Base-by-base conservation (phyloP, 495 filamentous ascomycete species). In the Aspergillus indologenus region DNA sequence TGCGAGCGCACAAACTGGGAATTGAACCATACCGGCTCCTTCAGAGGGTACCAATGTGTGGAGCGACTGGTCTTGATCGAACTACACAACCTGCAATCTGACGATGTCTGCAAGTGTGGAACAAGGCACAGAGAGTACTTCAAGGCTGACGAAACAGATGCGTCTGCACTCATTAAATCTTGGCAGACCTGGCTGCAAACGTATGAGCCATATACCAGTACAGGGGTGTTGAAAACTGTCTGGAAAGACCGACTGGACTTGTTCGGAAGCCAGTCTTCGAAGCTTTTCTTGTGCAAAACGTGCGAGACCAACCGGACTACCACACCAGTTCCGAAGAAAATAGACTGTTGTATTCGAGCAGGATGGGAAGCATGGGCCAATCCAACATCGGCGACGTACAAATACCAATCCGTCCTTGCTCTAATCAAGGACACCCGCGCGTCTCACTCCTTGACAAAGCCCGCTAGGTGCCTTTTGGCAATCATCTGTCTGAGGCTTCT, bases 111-210 rank as follows among this genome's bases (percentile, higher is more conserved):
- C 46, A 23, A 24, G 6, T 64, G 61, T 29, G 44, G 7, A 5
- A 58, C 46, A 12, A 40, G 54, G 43, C 47, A 57, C n/a, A 46
- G 17, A 22, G 54, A 61, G 45, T 64, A 64, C 21, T 64, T 64
- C 45, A 52, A 34, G 21, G 58, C 54, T 5, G 52, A 54, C 14
- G 23, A 54, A 5, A 26, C 45, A 18, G 54, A 34, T 43, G 61
- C 51, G 7, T 43, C 50, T 1, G 58, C 58, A 17, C 44, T 60
- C 5, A 21, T 64, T n/a, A 45, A 54, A 8, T 60, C 47, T 31
- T 64, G 61, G 61, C 48, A 54, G 20, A 26, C 31, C 14, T 64
- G 61, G 61, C 49, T 64, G 1, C n/a, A 22, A 12, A 42, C 54
- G 15, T 49, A 64, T 17, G 6, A 26, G 1, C 61, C 61, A 2